Conservation (phyloP, 1,284 basidiomycete genomes). For the Xerocomus nothofagi region DNA sequence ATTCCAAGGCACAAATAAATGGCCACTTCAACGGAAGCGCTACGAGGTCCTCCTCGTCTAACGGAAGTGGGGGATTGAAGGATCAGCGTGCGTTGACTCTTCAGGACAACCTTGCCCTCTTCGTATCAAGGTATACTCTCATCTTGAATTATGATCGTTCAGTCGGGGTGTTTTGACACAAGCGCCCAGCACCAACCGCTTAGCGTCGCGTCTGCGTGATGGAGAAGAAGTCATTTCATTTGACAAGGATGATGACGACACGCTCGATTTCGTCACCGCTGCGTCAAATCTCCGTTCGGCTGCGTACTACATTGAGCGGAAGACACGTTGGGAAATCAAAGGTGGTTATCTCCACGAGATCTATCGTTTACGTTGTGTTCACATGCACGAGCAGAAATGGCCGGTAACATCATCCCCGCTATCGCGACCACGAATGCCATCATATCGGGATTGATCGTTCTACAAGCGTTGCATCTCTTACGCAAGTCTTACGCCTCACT, state of each 20-base stretch:
- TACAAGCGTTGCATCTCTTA: slow-evolving; percentile 87
- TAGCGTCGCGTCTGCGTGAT: slow-evolving; percentile 71
- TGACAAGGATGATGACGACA: slow-evolving; percentile 98
- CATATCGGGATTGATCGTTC: slow-evolving; percentile 90
- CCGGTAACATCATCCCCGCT: slow-evolving; percentile 98
- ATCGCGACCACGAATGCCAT: slow-evolving; percentile 99
- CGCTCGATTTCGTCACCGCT: slow-evolving; percentile 94
- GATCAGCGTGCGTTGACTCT: slow-evolving; percentile 79
- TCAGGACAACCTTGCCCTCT: slow-evolving; percentile 80
- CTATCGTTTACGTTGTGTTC: not conserved
- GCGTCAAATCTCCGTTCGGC: slow-evolving; percentile 90
- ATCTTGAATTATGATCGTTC: not conserved
- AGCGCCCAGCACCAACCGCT: slow-evolving; percentile 63
- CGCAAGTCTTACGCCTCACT: slow-evolving; percentile 57
- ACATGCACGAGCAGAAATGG: slow-evolving; percentile 75
- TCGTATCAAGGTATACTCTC: slow-evolving; percentile 69
- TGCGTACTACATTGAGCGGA: slow-evolving; percentile 86
- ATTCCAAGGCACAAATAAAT: slow-evolving; percentile 24
- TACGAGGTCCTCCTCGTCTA: slow-evolving; percentile 11
- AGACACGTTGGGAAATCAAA: slow-evolving; percentile 97
- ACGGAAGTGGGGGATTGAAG: slow-evolving; percentile 51
- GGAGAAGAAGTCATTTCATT: slow-evolving; percentile 84
- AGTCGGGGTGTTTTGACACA: slow-evolving; percentile 5
- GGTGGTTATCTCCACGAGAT: slow-evolving; percentile 39
- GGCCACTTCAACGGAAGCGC: slow-evolving; percentile 26